Evolutionary conservation across 2,329 filamentous ascomycete genomes (phyloP).

Genomic region (Fusarium temperatum): DNA sequence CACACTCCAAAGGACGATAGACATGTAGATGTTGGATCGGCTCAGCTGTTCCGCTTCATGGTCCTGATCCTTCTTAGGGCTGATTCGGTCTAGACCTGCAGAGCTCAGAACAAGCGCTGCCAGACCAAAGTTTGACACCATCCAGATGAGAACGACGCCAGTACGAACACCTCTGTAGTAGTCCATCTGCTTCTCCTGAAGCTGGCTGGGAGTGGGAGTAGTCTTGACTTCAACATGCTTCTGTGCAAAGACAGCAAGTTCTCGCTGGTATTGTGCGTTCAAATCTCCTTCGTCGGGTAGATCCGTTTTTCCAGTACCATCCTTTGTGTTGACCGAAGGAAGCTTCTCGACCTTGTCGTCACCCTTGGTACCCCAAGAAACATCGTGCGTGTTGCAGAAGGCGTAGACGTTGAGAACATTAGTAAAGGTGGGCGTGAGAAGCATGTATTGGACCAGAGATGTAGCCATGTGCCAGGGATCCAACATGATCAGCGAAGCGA

Average conservation of each 20-base stretch:
- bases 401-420: constrained; percentile 99
- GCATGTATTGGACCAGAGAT: constrained; percentile 92
- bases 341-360: constrained; percentile 95
- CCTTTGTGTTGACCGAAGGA: constrained; percentile 87
- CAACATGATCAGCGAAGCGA: constrained; percentile 92
- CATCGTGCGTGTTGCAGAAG: constrained; percentile 99
- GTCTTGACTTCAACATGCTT: constrained; percentile 81
- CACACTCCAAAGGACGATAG: constrained; percentile 87
- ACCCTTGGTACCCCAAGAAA: constrained; percentile 98
- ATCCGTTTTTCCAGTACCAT: constrained; percentile 90
- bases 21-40: constrained; percentile 84
- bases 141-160: constrained; percentile 92
- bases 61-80: constrained; percentile 44
- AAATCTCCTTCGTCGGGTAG: constrained; percentile 94
- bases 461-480: constrained; percentile 99
- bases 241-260: constrained; percentile 75
- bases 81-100: constrained; percentile 79
- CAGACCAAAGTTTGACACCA: constrained; percentile 93
- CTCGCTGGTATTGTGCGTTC: constrained; percentile 92
- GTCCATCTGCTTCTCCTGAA: constrained; percentile 89
- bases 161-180: constrained; percentile 98
- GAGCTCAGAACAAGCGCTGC: constrained; percentile 86
- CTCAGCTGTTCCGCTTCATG: constrained; percentile 55
- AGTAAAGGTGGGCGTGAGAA: constrained; percentile 95
- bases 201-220: constrained; percentile 60